phyloP scores from a whole-genome alignment of 2,329 filamentous ascomycete genomes.

The Aspergillus proliferans region DNA sequence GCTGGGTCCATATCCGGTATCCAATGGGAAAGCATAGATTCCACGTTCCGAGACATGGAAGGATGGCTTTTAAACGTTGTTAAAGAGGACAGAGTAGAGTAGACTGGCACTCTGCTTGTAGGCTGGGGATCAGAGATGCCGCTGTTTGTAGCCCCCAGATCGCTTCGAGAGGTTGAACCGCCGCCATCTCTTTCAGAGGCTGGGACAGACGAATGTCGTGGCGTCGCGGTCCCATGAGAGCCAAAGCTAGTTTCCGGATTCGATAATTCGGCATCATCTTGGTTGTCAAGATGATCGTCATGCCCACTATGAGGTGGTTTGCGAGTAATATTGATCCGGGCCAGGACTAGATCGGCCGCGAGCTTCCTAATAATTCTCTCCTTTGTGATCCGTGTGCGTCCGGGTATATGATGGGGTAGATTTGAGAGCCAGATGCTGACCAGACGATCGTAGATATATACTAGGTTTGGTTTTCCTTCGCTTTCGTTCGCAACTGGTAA shows the following conservation, averaged over 20 bases:
- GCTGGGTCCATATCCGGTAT: conserved; percentile 25
- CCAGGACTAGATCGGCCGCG: conserved; percentile 31
- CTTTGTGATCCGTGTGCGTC: conserved; percentile 32
- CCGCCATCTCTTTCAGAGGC: neutral
- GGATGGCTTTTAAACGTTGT: conserved; percentile 20
- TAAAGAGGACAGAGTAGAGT: conserved; percentile 22
- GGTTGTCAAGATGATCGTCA: neutral
- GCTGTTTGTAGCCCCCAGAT: neutral
- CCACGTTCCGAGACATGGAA: conserved; percentile 16
- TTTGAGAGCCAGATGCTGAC: conserved; percentile 32
- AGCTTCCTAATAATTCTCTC: conserved; percentile 32
- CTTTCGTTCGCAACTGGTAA: conserved; percentile 2
- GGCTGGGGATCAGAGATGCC: neutral
- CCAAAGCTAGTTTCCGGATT: neutral
- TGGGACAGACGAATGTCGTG: neutral
- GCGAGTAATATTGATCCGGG: conserved; percentile 22
- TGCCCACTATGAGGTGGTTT: neutral
- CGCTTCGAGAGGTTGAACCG: neutral
- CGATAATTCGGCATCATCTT: neutral
- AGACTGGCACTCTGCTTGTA: conserved; percentile 2
- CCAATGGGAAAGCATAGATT: conserved; percentile 33
- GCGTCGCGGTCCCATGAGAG: neutral
- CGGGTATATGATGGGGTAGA: conserved; percentile 27
- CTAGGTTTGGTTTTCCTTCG: conserved; percentile 13
- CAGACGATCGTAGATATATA: conserved; percentile 30